These are phyloP conservation scores for Mesembryanthemum crystallinum DNA, from an alignment of 148 eudicot genomes.

Conservation along the genomic window DNA sequence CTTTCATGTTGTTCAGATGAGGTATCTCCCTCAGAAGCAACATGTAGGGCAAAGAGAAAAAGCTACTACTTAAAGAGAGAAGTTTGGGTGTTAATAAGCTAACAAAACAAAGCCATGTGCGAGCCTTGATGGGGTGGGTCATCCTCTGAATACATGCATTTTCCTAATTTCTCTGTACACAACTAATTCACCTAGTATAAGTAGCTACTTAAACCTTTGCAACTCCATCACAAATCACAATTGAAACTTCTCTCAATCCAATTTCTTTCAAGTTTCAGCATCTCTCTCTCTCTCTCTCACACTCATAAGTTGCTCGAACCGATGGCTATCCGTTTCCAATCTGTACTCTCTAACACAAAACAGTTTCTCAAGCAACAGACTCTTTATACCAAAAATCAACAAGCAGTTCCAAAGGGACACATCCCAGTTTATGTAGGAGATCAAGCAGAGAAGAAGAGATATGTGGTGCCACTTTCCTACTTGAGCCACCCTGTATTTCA, in stretches of 20 bases:
- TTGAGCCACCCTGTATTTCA: constrained; percentile 21
- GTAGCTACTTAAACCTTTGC: background rate
- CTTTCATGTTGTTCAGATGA: background rate
- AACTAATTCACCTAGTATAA: background rate
- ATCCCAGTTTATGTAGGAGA: constrained; percentile 13
- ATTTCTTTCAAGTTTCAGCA: background rate
- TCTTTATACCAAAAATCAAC: background rate
- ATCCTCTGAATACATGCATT: background rate
- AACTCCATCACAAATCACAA: constrained; percentile 1
- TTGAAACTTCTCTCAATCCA: background rate
- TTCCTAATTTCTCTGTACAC: background rate
- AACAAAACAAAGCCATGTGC: constrained; percentile 10
- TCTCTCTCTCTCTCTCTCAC: background rate
- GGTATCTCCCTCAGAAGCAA: background rate
- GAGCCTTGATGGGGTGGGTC: constrained; percentile 1
- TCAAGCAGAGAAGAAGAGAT: constrained; percentile 14
- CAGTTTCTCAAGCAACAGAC: constrained; percentile 12
- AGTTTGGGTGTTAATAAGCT: background rate
- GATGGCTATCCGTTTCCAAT: constrained; percentile 1
- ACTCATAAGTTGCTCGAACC: background rate
- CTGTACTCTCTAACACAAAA: constrained; percentile 11
- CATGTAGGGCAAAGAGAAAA: background rate
- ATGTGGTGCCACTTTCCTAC: constrained; percentile 12
- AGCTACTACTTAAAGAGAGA: background rate
- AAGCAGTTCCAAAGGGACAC: constrained; percentile 9